These are phyloP conservation scores for Yarrowia sp. DNA, from an alignment of 805 yeast species.

Conservation along the genomic window DNA sequence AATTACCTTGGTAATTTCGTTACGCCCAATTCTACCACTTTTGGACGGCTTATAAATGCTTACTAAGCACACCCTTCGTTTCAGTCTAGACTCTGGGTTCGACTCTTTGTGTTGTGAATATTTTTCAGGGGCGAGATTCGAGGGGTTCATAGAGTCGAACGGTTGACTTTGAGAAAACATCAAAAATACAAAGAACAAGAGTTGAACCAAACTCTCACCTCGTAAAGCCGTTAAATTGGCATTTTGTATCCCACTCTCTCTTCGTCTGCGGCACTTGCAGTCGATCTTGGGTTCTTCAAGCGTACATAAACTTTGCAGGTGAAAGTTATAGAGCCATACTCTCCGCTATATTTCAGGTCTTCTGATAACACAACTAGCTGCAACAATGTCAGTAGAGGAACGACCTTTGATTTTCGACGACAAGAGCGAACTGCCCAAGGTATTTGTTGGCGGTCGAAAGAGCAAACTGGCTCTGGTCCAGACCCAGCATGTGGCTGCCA, in stretches of 20 bases:
- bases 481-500: constrained; percentile 71
- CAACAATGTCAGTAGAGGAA: constrained; percentile 26
- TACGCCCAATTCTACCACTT: too few species aligned
- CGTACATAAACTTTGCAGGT: constrained; percentile 30
- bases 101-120: constrained; percentile 1
- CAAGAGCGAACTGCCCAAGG: constrained; percentile 41
- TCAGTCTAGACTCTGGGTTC: constrained; percentile 18
- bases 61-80: background rate
- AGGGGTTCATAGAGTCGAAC: background rate
- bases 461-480: constrained; percentile 88
- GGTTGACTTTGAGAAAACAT: too few species aligned
- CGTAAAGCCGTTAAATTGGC: too few species aligned
- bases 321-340: constrained; percentile 19
- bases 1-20: too few species aligned
- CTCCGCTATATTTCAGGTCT: background rate
- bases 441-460: constrained; percentile 82
- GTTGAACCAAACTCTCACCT: too few species aligned
- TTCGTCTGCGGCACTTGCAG: background rate
- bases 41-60: background rate
- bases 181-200: too few species aligned
- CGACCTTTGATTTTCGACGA: constrained; percentile 36
- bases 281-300: background rate
- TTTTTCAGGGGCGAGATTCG: constrained; percentile 6
- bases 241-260: background rate
- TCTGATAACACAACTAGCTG: background rate